Base-by-base conservation (phyloP, 768 basidiomycete genomes). In the Trametes cingulata region DNA sequence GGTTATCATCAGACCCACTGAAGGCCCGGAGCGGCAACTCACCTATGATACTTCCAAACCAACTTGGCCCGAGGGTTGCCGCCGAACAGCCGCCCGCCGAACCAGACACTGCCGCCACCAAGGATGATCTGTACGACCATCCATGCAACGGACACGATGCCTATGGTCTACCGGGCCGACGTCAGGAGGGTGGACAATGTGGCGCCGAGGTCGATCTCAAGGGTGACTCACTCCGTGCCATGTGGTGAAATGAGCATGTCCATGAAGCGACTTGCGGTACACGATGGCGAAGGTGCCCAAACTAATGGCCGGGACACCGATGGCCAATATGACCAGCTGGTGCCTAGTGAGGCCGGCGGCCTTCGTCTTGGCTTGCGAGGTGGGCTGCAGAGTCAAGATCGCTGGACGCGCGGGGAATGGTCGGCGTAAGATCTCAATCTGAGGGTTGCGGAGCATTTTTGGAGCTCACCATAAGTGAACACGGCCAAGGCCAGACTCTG, bases 41-140 rank as follows among this genome's bases (percentile, higher is more conserved):
- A 85, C 87, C 92, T 76, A 67, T 95, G 92, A 64, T 91, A 93
- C 70, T 93, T 94, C 88, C 91, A 94, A 19, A 93, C 59, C 1
- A 75, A 70, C 71, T 90, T 93, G 14, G 91, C 90, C 69, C 82
- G 86, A 43, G 77, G 71, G 14, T 82, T 85, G 1, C 91, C 90
- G 5, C 91, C 90, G 68, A 93, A 89, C 0, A 78, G 76, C 15
- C 77, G 78, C 12, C 91, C 91, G 7, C 75, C 79, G 61, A 80
- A 85, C 91, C 91, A 92, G 15, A 91, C 88, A 50, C 87, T 90
- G n/a, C 82, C 85, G 2, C 79, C 89, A 6, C 92, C 92, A 0
- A 92, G 17, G 9, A 77, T 56, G 7, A 82, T 73, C 67, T 93
- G 91, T 33, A 80, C 56, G 15, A 85, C 24, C 42, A 92, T 73